Evolutionary conservation across 768 basidiomycete genomes (phyloP).

Genomic region (Agaricus blazei): DNA sequence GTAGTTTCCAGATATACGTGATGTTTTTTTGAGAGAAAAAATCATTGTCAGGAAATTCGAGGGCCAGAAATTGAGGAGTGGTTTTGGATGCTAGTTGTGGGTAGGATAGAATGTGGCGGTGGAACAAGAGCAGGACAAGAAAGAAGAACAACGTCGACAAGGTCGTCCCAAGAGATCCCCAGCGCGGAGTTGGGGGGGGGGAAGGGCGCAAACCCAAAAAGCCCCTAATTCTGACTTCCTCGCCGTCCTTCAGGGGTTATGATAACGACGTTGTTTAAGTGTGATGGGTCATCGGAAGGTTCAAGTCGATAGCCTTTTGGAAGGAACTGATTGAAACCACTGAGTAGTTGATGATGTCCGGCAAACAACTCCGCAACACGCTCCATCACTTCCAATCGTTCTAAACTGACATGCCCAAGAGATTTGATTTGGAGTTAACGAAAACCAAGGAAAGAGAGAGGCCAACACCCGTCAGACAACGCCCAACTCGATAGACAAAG

Average conservation of each 20-base stretch:
- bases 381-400: conserved; percentile 10
- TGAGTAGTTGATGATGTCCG: conserved; percentile 9
- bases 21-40: no score
- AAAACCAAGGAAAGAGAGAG: background rate
- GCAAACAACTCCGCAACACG: conserved; percentile 10
- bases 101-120: no score
- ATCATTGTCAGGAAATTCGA: no score
- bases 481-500: background rate
- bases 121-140: no score
- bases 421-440: no score
- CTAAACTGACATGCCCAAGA: background rate
- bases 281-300: conserved; percentile 8
- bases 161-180: no score
- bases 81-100: no score
- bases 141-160: no score
- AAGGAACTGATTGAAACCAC: conserved; percentile 11
- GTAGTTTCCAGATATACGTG: no score
- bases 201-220: no score
- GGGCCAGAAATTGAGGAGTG: no score
- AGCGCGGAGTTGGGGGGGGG: no score
- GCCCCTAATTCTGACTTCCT: background rate
- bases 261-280: conserved; percentile 4
- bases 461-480: background rate
- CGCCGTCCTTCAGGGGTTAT: conserved; percentile 9
- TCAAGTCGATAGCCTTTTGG: conserved; percentile 11